A percentile compares a stretch with the other conserved stretches of the same genome.
Conservation (phyloP, 2,329 filamentous ascomycete species). For the Tolypocladium capitatum region DNA sequence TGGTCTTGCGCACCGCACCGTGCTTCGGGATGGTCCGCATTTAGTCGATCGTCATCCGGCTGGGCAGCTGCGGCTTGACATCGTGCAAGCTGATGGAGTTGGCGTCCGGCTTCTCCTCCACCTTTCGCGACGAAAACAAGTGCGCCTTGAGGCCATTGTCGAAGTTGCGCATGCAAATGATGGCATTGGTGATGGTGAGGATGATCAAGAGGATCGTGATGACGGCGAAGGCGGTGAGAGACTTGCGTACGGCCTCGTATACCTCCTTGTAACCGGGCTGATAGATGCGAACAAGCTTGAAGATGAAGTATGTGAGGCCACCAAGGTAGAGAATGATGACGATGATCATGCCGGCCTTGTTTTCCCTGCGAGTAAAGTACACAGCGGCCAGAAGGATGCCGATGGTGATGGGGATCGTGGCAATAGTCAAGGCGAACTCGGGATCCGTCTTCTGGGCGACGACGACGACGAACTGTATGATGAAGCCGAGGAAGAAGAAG, state of each 20-base stretch:
- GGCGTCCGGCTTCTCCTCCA: slow-evolving; percentile 41
- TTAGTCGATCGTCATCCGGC: slow-evolving; percentile 50
- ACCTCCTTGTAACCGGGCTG: slow-evolving; percentile 41
- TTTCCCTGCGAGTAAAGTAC: slow-evolving; percentile 75
- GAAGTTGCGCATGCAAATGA: slow-evolving; percentile 84
- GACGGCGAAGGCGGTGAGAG: slow-evolving; percentile 84
- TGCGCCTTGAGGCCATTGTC: slow-evolving; percentile 79
- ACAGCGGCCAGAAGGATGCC: slow-evolving; percentile 74
- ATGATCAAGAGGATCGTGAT: slow-evolving; percentile 84
- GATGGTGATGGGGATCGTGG: slow-evolving; percentile 84
- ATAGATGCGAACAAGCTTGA: slow-evolving; percentile 97
- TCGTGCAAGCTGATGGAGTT: slow-evolving; percentile 44
- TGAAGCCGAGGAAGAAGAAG: slow-evolving; percentile 99
- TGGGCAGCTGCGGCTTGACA: slow-evolving; percentile 40
- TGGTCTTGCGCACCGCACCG: neutral
- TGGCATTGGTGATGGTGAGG: slow-evolving; percentile 75
- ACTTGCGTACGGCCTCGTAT: slow-evolving; percentile 71
- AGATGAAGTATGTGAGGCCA: slow-evolving; percentile 87
- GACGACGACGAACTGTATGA: slow-evolving; percentile 92
- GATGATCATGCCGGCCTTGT: slow-evolving; percentile 58
- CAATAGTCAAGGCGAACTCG: slow-evolving; percentile 78
- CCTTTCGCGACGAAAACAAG: slow-evolving; percentile 42
- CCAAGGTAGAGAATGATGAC: slow-evolving; percentile 81
- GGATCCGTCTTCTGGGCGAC: slow-evolving; percentile 55
- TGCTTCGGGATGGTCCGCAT: neutral